phyloP scores from a whole-genome alignment of 768 basidiomycete genomes.

The Strobilomyces echinocephalus region DNA sequence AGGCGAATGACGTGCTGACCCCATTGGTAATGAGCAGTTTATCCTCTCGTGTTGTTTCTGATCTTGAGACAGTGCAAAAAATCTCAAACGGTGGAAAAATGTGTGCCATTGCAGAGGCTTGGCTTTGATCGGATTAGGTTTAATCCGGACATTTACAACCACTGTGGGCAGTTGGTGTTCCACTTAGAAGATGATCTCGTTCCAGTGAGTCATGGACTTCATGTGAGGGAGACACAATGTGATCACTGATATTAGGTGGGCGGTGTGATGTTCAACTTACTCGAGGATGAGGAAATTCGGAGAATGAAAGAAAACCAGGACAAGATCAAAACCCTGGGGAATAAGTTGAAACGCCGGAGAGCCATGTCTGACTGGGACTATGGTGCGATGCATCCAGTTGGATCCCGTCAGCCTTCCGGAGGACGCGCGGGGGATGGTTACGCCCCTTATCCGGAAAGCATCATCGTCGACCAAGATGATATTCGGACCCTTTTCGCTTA shows the following conservation, averaged over 20 bases:
- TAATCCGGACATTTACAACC: neutral
- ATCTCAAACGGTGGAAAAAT: no score
- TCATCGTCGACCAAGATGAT: neutral
- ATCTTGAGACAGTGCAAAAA: no score
- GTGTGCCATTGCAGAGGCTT: neutral
- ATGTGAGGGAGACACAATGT: no score
- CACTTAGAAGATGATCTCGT: neutral
- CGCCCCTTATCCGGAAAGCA: neutral
- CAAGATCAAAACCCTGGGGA: neutral
- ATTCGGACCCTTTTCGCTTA: neutral
- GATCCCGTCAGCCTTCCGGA: neutral
- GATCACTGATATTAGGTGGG: neutral
- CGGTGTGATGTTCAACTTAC: neutral
- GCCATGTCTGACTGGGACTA: neutral
- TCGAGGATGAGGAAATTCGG: neutral
- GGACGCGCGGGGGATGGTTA: slow-evolving; percentile 3
- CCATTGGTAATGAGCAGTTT: neutral
- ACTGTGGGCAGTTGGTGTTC: neutral
- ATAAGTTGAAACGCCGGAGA: neutral
- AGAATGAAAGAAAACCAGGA: neutral
- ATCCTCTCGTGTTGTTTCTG: no score
- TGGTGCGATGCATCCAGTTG: neutral
- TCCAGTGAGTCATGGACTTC: no score
- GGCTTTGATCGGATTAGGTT: fast-evolving
- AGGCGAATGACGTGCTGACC: neutral